Base-by-base conservation (phyloP, 768 basidiomycete genomes). In the Cantharellus anzutake region DNA sequence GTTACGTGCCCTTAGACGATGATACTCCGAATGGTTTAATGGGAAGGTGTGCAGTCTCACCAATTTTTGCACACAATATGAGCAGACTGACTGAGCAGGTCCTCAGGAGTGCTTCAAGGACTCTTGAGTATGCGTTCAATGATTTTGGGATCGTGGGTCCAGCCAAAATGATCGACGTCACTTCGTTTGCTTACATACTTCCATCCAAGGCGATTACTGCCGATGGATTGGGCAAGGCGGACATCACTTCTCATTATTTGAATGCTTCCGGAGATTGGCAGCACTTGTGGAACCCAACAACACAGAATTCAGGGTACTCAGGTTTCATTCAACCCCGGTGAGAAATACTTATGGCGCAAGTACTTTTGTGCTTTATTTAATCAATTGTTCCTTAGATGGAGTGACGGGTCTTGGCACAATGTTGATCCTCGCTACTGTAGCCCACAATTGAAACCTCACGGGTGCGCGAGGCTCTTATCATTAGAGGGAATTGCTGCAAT, bases 71-170 rank as follows among this genome's bases (percentile, higher is more conserved):
- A 48, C 44, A 48, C 59, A 0, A 51, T 56, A 51, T 3, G 29
- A 37, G 39, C 39, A 29, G 39, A 41, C 20, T 44, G 57, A 42
- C 56, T 57, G 50, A 61, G 4, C 34, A n/a, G 5, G 7, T 29
- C 5, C n/a, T 42, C 34, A 64, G 64, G 64, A 64, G 62, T 55
- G 64, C 60, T 3, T 64, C 63, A n/a, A 62, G 64, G 3, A 56
- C 60, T 42, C 41, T 64, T 7, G 64, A 64, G 56, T 64, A 64
- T 41, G 62, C 62, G 5, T 64, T 61, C 60, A 64, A 64, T 41
- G 64, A 64, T 56, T 64, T 64, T 53, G 42, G 62, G 35, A 64
- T 63, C 52, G 63, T 57, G n/a, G 4, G 56, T 56, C 53, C 38
- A 5, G 4, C 53, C 20, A 34, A 40, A 41, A 40, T 57, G 4